Evolutionary conservation across 1,284 basidiomycete species (phyloP), one percentile per base, ranked within the genome.

Genomic region (Neonothopanus nambi): DNA sequence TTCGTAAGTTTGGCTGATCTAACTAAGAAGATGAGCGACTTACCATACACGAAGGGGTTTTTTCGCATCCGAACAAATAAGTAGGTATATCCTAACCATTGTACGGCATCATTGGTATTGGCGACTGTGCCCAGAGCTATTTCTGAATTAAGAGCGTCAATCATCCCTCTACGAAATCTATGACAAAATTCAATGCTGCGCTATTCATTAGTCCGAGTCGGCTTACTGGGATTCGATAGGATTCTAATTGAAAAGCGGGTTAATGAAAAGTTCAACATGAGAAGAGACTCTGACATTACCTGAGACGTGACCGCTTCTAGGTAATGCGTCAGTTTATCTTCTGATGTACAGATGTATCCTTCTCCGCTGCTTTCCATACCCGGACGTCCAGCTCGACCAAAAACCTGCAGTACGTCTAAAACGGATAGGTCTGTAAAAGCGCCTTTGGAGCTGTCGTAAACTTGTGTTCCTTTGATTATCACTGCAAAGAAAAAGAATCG

Each of bases 11-110:
- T n/a, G 59, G 17, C 56, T 48, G 18, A 11, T 20, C 17, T n/a
- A 17, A 28, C 26, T 49, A 24, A 41, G 18, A 48, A 37, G n/a
- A 11, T 9, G 45, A 38, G 33, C 8, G 30, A 65, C 76, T 56
- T 61, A 90, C 93, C 95, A 65, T 99, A 99, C 49, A 91, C 77
- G 59, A 90, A 84, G 0, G 96, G 97, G 60, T 97, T 97, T 66
- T 91, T 91, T 51, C 85, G 81, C 94, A 99, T 97, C 41, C 97
- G 84, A 2, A 98, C 96, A 65, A 93, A 95, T 21, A 99, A 81
- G 68, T 98, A 99, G 0, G 97, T 99, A 67, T 98, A 99, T 11
- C 95, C 92, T 40, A 99, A 78, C 98, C 97, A 99, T 55, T 89
- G 88, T 6, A 98, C 86, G 13, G 89, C 97, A 67, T 99, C 97